These are phyloP conservation scores for Crassisporium funariophilum DNA, from an alignment of 768 basidiomycete genomes.

Conservation along the genomic window DNA sequence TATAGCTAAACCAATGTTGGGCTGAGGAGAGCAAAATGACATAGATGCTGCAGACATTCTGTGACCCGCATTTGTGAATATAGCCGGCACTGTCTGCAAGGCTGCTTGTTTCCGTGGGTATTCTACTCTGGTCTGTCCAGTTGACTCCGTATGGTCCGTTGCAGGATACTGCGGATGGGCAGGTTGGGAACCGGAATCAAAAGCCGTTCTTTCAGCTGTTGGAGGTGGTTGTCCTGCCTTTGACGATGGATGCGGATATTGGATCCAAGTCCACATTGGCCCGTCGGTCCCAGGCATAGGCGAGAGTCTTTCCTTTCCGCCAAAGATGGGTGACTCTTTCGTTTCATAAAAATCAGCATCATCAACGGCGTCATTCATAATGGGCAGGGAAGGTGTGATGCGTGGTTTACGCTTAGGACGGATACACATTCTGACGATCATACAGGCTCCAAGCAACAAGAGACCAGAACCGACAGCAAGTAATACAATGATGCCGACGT, in stretches of 20 bases:
- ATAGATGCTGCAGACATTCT: constrained; percentile 46
- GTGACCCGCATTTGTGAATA: constrained; percentile 35
- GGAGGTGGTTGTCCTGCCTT: not conserved
- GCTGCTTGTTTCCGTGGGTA: too few relatives aligned
- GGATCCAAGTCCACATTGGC: constrained; percentile 59
- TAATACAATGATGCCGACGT: constrained; percentile 51
- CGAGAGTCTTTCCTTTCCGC: constrained; percentile 66
- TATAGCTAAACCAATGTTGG: constrained; percentile 38
- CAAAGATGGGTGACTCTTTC: constrained; percentile 74
- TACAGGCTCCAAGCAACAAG: constrained; percentile 47
- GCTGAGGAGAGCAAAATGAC: constrained; percentile 50
- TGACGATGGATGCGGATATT: constrained; percentile 45
- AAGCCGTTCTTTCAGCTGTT: too few relatives aligned
- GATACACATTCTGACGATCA: constrained; percentile 49
- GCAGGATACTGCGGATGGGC: too few relatives aligned
- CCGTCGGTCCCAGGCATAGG: constrained; percentile 44
- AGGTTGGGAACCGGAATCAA: too few relatives aligned
- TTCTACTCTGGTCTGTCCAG: too few relatives aligned
- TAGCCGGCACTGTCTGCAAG: too few relatives aligned
- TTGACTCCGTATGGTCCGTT: too few relatives aligned
- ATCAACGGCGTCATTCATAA: constrained; percentile 57
- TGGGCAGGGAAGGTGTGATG: constrained; percentile 76
- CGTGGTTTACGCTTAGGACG: constrained; percentile 54
- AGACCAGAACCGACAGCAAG: constrained; percentile 55
- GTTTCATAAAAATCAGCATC: constrained; percentile 46